A percentile compares a stretch with the other conserved stretches of the same genome.
Evolutionary conservation across 305 asterid genomes (phyloP).

Genomic region (Plantago lanceolata): DNA sequence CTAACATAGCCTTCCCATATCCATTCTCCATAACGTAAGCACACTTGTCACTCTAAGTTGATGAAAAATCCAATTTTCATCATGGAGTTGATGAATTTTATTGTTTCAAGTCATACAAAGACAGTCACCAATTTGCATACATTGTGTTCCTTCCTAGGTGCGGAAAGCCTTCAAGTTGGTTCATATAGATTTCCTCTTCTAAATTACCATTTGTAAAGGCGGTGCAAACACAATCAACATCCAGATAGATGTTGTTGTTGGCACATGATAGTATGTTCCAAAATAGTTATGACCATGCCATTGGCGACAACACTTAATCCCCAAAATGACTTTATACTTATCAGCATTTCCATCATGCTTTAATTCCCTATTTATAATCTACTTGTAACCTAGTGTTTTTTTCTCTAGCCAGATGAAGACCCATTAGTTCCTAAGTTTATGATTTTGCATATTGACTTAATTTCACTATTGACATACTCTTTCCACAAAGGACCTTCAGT

Average conservation of each 20-base stretch:
- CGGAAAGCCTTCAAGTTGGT: not conserved
- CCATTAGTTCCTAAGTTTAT: no score
- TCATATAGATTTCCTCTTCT: constrained; percentile 4
- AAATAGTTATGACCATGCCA: no score
- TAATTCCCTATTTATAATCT: no score
- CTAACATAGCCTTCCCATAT: no score
- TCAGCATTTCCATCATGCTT: no score
- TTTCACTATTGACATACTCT: not conserved
- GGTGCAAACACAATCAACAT: no score
- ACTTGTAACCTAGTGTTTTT: no score
- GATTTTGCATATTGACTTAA: not conserved
- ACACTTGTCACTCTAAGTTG: not conserved
- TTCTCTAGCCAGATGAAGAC: no score
- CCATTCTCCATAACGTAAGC: not conserved
- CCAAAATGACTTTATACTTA: no score
- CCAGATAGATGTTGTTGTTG: no score
- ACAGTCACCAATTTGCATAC: not conserved
- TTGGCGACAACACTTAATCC: no score
- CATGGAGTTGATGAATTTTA: not conserved
- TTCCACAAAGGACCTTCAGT: not conserved
- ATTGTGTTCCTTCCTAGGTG: not conserved
- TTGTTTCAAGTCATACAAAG: not conserved
- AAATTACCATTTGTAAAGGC: constrained; percentile 1
- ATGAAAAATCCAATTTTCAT: not conserved
- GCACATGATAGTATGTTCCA: no score